Conservation (phyloP, 2,329 filamentous ascomycete species). For the Macrophomina pseudophaseolina region DNA sequence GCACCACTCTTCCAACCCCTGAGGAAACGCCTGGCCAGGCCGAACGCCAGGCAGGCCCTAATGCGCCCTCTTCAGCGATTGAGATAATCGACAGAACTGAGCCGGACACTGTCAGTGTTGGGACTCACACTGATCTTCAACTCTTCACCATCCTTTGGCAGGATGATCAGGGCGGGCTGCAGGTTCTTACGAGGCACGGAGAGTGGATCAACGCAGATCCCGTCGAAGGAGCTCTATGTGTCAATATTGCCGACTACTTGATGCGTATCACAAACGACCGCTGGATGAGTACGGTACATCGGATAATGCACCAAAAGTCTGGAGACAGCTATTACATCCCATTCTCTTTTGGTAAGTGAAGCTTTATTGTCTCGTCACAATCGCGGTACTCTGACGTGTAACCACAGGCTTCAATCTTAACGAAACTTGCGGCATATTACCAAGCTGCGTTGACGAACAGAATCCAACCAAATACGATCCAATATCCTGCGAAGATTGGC, state of each 20-base stretch:
- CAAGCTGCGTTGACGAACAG: slow-evolving; percentile 51
- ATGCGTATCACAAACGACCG: slow-evolving; percentile 48
- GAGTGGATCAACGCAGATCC: slow-evolving; percentile 48
- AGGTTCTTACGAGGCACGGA: slow-evolving; percentile 50
- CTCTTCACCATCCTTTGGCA: slow-evolving; percentile 58
- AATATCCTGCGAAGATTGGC: slow-evolving; percentile 37
- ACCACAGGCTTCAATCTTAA: slow-evolving; percentile 46
- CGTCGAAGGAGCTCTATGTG: slow-evolving; percentile 44
- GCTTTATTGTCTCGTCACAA: slow-evolving; percentile 36
- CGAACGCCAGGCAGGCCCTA: slow-evolving; percentile 42
- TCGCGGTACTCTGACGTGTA: slow-evolving; percentile 51
- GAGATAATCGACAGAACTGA: slow-evolving; percentile 42
- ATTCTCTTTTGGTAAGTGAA: slow-evolving; percentile 59
- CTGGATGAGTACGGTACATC: slow-evolving; percentile 49
- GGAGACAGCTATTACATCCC: slow-evolving; percentile 59
- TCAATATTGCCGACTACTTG: slow-evolving; percentile 50
- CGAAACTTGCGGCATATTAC: slow-evolving; percentile 17
- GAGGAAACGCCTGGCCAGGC: slow-evolving; percentile 32
- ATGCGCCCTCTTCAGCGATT: slow-evolving; percentile 34
- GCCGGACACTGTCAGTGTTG: slow-evolving; percentile 37
- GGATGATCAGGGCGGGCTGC: slow-evolving; percentile 32
- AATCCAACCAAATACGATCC: slow-evolving; percentile 56
- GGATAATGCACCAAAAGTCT: slow-evolving; percentile 52
- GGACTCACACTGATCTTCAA: slow-evolving; percentile 55
- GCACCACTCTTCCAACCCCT: slow-evolving; percentile 29